phyloP scores from a whole-genome alignment of 768 basidiomycete genomes.

The Pleurotus pulmonarius region DNA sequence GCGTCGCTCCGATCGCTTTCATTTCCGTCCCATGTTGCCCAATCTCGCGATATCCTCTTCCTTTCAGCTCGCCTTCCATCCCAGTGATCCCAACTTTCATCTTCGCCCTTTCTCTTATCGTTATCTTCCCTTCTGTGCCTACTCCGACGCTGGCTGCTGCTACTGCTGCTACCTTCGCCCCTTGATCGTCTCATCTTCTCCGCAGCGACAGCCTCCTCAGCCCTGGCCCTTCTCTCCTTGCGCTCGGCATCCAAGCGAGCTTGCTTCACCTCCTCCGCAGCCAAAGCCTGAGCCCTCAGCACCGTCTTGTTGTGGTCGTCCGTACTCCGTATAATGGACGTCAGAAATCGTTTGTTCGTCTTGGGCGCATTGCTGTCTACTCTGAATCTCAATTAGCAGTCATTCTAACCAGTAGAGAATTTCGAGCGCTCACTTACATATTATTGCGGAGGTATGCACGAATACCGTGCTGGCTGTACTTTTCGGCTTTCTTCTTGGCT shows the following conservation, averaged over 20 bases:
- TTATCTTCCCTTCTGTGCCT: conserved; percentile 8
- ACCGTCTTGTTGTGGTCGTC: conserved; percentile 95
- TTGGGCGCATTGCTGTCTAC: conserved; percentile 71
- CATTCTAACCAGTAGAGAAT: not conserved
- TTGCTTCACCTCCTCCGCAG: conserved; percentile 69
- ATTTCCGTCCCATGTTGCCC: conserved; percentile 47
- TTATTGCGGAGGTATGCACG: conserved; percentile 66
- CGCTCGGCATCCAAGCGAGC: conserved; percentile 66
- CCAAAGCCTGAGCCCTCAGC: conserved; percentile 64
- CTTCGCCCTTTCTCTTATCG: conserved; percentile 12
- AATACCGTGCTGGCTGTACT: conserved; percentile 73
- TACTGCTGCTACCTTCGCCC: conserved; percentile 25
- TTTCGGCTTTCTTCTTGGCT: conserved; percentile 87
- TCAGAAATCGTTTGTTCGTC: conserved; percentile 79
- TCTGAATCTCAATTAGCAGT: conserved; percentile 25
- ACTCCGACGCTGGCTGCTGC: conserved; percentile 15
- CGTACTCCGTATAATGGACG: conserved; percentile 86
- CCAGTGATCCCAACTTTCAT: conserved; percentile 50
- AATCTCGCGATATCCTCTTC: conserved; percentile 41
- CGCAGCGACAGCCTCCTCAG: conserved; percentile 73
- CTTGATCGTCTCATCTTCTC: conserved; percentile 40
- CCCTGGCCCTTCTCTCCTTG: conserved; percentile 57
- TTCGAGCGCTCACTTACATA: conserved; percentile 31
- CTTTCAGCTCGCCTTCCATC: conserved; percentile 47
- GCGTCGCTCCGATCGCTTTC: conserved; percentile 16